These are phyloP conservation scores for Dactylellina parvicollis DNA, from an alignment of 2,329 filamentous ascomycete species.

Conservation along the genomic window DNA sequence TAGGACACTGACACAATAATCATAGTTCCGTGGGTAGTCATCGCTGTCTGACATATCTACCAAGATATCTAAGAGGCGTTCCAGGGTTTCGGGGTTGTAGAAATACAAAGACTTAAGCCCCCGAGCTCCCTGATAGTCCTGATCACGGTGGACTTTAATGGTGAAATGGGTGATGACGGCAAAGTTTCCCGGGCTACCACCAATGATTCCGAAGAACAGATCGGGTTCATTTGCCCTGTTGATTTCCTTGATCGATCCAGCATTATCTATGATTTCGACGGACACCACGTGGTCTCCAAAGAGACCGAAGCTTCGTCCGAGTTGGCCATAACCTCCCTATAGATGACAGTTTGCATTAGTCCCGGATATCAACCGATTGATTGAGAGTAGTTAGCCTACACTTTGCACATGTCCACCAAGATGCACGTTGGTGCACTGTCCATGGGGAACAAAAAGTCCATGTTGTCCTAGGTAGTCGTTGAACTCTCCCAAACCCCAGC, in stretches of 20 bases:
- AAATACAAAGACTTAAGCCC: constrained; percentile 63
- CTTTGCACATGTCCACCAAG: constrained; percentile 66
- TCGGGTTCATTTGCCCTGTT: constrained; percentile 58
- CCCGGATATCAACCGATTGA: not conserved
- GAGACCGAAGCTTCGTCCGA: constrained; percentile 63
- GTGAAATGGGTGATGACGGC: constrained; percentile 60
- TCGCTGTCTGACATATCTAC: constrained; percentile 64
- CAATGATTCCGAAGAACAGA: constrained; percentile 59
- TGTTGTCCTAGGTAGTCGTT: constrained; percentile 63
- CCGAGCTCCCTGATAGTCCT: constrained; percentile 62
- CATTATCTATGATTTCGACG: constrained; percentile 59
- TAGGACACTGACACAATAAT: constrained; percentile 65
- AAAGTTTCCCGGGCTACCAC: constrained; percentile 60
- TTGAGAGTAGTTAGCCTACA: constrained; percentile 45
- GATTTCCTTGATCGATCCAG: constrained; percentile 57
- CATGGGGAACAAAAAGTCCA: constrained; percentile 64
- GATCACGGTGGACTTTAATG: constrained; percentile 62
- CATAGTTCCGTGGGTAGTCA: constrained; percentile 64
- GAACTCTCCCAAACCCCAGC: constrained; percentile 63
- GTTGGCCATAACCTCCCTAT: constrained; percentile 63
- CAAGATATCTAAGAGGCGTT: constrained; percentile 61
- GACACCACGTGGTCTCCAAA: constrained; percentile 59
- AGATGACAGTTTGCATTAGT: not conserved
- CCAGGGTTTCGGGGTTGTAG: constrained; percentile 62
- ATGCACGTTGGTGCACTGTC: constrained; percentile 64